phyloP scores from a whole-genome alignment of 163 green algal species.

The Botryococcus braunii region DNA sequence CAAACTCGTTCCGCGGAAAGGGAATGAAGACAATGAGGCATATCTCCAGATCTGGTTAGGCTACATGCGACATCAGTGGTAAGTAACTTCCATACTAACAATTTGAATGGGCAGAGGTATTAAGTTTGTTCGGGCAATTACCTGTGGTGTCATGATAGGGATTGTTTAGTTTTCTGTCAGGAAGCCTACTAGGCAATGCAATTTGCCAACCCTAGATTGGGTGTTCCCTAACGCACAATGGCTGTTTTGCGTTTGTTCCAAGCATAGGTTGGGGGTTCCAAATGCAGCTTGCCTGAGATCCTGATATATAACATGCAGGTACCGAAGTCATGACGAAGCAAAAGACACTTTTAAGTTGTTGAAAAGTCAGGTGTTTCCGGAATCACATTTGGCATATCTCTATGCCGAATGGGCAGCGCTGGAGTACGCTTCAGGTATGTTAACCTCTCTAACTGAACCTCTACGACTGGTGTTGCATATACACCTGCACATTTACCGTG shows the following conservation, averaged over 20 bases:
- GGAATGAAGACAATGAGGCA: constrained; percentile 36
- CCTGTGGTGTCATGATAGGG: no score
- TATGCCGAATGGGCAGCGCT: constrained; percentile 74
- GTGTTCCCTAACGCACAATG: no score
- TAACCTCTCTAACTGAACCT: no score
- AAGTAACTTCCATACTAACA: neutral
- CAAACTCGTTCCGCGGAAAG: constrained; percentile 47
- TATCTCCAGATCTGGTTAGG: constrained; percentile 74
- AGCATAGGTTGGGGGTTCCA: no score
- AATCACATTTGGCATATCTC: constrained; percentile 32
- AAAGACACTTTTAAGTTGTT: constrained; percentile 81
- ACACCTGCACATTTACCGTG: no score
- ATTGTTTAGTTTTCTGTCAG: no score
- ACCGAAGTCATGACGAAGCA: constrained; percentile 59
- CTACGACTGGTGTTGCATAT: constrained; percentile 1
- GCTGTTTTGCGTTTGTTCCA: no score
- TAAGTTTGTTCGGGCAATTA: no score
- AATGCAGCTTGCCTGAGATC: no score
- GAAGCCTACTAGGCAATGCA: neutral
- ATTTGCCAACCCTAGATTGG: neutral
- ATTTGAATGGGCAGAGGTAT: no score
- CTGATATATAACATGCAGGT: no score
- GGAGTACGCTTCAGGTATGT: constrained; percentile 30
- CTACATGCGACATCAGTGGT: constrained; percentile 72
- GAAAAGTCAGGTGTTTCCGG: constrained; percentile 59